Percentiles rank a stretch among this genome's conserved stretches.
phyloP scores from a whole-genome alignment of 225 moss, liverwort and hornwort genomes.

The Thuidium tamariscinum region DNA sequence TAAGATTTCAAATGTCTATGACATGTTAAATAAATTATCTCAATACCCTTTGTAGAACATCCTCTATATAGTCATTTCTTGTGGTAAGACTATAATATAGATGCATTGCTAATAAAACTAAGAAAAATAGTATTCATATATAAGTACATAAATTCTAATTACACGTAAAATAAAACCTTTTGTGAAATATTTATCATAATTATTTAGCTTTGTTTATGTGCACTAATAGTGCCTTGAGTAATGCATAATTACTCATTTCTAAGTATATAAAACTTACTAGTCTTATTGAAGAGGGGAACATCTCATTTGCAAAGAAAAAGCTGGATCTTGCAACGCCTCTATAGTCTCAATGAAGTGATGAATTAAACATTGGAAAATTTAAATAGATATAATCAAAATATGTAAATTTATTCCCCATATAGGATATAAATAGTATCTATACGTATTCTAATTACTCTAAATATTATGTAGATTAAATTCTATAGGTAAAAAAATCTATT shows the following conservation, averaged over 20 bases:
- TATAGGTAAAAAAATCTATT: background rate
- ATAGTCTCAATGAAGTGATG: conserved; percentile 28
- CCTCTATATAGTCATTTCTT: background rate
- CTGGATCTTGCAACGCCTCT: conserved; percentile 45
- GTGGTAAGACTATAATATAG: background rate
- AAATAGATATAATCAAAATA: conserved; percentile 7
- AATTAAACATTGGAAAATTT: conserved; percentile 23
- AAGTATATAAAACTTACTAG: conserved; percentile 42
- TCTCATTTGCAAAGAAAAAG: conserved; percentile 46
- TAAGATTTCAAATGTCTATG: background rate
- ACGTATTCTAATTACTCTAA: conserved; percentile 4
- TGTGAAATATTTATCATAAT: background rate
- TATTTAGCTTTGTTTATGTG: conserved; percentile 1
- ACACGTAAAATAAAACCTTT: background rate
- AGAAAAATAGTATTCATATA: background rate
- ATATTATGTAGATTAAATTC: background rate
- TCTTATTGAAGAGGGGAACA: conserved; percentile 16
- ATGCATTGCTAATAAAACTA: background rate
- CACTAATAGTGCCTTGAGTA: conserved; percentile 21
- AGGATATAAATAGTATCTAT: conserved; percentile 17
- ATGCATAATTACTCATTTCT: conserved; percentile 33
- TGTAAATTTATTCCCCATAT: conserved; percentile 1
- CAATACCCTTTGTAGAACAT: background rate
- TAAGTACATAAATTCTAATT: background rate
- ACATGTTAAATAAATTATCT: background rate